Evolutionary conservation across 1,284 basidiomycete genomes (phyloP), one percentile per base, ranked within the genome.

Genomic region (Ganoderma resinaceum): DNA sequence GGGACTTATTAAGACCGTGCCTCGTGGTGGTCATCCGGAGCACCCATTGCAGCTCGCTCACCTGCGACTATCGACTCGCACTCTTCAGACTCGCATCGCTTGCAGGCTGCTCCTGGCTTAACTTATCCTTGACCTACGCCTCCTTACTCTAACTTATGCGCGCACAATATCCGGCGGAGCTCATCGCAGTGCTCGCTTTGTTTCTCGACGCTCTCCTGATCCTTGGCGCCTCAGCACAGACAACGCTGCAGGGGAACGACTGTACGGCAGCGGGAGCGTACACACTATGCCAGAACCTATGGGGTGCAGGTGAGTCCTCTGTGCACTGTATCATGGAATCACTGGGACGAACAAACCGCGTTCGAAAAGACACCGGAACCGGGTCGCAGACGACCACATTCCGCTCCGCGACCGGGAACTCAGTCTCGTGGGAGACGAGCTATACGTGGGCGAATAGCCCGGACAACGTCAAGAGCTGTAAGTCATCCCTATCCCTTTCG

Each of bases 381-480:
- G 87, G 87, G 18, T 81, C 78, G 33, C 86, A 89, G 72, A 80
- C 77, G 38, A 86, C 87, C 0, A 88, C 86, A 0, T 76, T 89
- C 49, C 74, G 82, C 62, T 81, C 78, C 62, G 73, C 83, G 9
- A 78, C 77, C 18, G 82, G 83, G 8, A 79, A 82, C 67, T 76
- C 76, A 20, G 81, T 87, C 12, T 81, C 86, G 1, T 89, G 87
- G 87, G 80, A 80, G 40, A 89, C 87, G 23, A 83, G 78, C 62
- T 89, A 83, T 75, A 87, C 79, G 20, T 89, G 87, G 87, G 82
- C 84, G 2, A 83, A 87, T 67, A 83, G 80, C 43, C 80, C 81
- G 23, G 86, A 88, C 73, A 82, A 79, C 65, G 87, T 89, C 66
- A 89, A 89, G 80, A 86, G 83, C 76, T 89, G 86, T 87, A 64